Evolutionary conservation across 768 basidiomycete species (phyloP).

Genomic region (Mycena metata): DNA sequence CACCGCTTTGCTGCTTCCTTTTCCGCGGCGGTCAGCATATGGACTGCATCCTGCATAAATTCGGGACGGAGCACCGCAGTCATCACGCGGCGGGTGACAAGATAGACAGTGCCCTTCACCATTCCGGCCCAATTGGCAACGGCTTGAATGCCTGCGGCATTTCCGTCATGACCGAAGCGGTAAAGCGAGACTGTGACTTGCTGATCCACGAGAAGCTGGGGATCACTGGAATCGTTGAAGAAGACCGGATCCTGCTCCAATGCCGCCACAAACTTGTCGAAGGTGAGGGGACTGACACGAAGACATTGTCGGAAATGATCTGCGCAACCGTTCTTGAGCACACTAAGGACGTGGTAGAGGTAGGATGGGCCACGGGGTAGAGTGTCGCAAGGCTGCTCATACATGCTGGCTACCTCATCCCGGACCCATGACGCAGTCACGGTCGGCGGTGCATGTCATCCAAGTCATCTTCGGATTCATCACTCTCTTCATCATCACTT

Average conservation of each 20-base stretch:
- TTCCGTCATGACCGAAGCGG: slow-evolving; percentile 56
- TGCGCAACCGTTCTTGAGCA: slow-evolving; percentile 40
- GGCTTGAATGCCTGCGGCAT: slow-evolving; percentile 47
- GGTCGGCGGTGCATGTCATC: not conserved
- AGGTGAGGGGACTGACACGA: slow-evolving; percentile 49
- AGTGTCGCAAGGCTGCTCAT: slow-evolving; percentile 19
- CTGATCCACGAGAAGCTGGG: slow-evolving; percentile 42
- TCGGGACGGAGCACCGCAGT: slow-evolving; percentile 44
- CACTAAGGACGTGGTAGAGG: slow-evolving; percentile 37
- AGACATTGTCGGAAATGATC: slow-evolving; percentile 49
- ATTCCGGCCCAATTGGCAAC: slow-evolving; percentile 56
- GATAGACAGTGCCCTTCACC: slow-evolving; percentile 47
- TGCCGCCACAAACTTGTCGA: slow-evolving; percentile 46
- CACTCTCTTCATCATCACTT: slow-evolving; percentile 7
- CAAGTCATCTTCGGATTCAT: not conserved
- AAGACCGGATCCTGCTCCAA: slow-evolving; percentile 45
- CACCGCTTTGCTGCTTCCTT: slow-evolving; percentile 54
- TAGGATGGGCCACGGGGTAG: slow-evolving; percentile 23
- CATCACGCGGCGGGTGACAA: slow-evolving; percentile 42
- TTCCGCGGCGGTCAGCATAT: slow-evolving; percentile 46
- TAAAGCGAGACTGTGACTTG: slow-evolving; percentile 56
- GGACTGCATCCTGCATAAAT: slow-evolving; percentile 45
- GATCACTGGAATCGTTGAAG: slow-evolving; percentile 42
- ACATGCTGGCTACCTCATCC: slow-evolving; percentile 11
- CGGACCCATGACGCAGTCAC: slow-evolving; percentile 4